Base-by-base conservation (phyloP, 257 asterid species). In the Ocimum tenuiflorum region DNA sequence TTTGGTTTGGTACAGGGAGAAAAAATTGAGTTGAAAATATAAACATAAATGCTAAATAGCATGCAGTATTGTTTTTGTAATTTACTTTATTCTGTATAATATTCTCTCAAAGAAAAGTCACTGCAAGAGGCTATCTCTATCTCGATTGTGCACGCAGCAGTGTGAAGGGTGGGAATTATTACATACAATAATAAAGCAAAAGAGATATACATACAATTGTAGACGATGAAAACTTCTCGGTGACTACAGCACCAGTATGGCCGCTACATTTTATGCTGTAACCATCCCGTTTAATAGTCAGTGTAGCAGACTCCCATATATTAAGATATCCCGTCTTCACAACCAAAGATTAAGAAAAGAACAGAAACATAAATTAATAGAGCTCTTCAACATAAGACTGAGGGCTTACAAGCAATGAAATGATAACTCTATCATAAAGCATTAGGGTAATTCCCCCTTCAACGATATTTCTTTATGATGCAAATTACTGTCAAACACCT, bases 241-340 rank as follows among this genome's bases (percentile, higher is more conserved):
- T 68, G 65, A 82, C 84, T 6, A 83, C 83, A 69, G 76, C 80
- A 63, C 94, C 92, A 42, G 80, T 82, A 45, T 96, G 83, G 55
- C 92, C 94, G 63, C 86, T 88, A 73, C 82, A 76, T 79, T 90
- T 94, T 80, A 94, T 90, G 90, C 83, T 88, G 85, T 84, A 94
- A 76, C 89, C 84, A 66, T 86, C 96, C 74, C 87, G 86, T 83
- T 94, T 94, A 68, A 94, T 74, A 36, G 95, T 77, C 82, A 94
- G 69, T 43, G 82, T 80, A 71, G 97, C 95, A 70, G 88, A 87
- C 83, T 94, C 96, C 99, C 97, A 94, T 77, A 85, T 79, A 75
- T 85, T 95, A 69, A 85, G 86, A 81, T 56, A 86, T 55, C 92
- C 87, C 10, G 79, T 77, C 98, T 91, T 79, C 73, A 78, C 47